These are phyloP conservation scores for Flueggea neowawraea DNA, from an alignment of 441 rosid species.

Conservation along the genomic window DNA sequence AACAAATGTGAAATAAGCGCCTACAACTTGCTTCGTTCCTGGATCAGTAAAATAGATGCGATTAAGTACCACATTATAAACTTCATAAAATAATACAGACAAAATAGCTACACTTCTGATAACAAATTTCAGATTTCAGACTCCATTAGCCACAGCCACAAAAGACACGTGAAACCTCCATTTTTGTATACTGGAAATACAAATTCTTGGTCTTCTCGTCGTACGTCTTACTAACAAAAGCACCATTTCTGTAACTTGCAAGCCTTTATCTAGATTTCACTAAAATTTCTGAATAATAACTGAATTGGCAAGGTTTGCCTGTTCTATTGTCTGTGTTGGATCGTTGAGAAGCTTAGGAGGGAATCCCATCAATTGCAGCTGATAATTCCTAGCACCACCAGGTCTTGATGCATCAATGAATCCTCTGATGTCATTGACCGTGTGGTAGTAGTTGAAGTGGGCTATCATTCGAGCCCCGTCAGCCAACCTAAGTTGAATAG, in stretches of 20 bases:
- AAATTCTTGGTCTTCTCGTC: neutral
- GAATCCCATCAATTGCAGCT: constrained; percentile 90
- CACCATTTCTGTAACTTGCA: constrained; percentile 3
- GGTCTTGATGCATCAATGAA: constrained; percentile 77
- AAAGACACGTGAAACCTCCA: constrained; percentile 7
- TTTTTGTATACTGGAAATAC: constrained; percentile 9
- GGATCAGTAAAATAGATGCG: no score
- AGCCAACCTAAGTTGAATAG: constrained; percentile 81
- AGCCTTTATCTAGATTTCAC: neutral
- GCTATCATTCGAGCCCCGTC: constrained; percentile 79
- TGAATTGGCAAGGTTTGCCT: constrained; percentile 85
- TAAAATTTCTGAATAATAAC: constrained; percentile 84
- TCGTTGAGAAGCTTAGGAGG: constrained; percentile 77
- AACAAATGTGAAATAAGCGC: no score
- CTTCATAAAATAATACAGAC: no score
- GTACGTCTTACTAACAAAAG: constrained; percentile 9
- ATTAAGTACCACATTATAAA: no score
- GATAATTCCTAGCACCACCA: constrained; percentile 53
- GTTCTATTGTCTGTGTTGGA: constrained; percentile 58
- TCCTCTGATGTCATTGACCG: constrained; percentile 53
- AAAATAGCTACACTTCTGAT: no score
- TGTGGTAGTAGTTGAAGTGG: constrained; percentile 72
- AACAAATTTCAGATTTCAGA: constrained; percentile 3
- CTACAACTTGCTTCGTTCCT: no score
- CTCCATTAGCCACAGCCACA: constrained; percentile 16